phyloP scores from a whole-genome alignment of 192 early-diverging fungal species.

The Backusella liffmaniae region DNA sequence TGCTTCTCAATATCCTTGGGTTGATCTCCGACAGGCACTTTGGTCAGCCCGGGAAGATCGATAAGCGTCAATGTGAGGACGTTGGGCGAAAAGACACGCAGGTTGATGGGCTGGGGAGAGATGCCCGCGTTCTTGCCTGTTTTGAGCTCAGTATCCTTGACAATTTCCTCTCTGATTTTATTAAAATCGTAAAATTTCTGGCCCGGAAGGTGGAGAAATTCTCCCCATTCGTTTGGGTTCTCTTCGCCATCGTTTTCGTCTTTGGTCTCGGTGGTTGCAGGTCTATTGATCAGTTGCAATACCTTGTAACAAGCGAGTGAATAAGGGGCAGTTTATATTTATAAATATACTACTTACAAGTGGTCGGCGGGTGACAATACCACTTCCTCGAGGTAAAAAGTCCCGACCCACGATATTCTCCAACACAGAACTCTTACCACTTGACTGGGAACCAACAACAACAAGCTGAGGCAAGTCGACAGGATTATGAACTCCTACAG shows the following conservation, averaged over 20 bases:
- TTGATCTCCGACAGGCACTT: conserved; percentile 98
- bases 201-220: conserved; percentile 97
- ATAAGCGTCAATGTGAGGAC: conserved; percentile 98
- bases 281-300: conserved; percentile 96
- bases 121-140: conserved; percentile 84
- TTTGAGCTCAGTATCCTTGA: conserved; percentile 88
- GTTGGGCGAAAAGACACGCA: conserved; percentile 96
- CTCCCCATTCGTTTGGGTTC: conserved; percentile 94
- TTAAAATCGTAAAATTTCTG: conserved; percentile 95
- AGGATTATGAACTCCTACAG: conserved; percentile 87
- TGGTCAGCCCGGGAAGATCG: conserved; percentile 99
- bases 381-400: conserved; percentile 96
- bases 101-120: conserved; percentile 95
- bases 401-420: conserved; percentile 99
- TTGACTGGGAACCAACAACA: conserved; percentile 83
- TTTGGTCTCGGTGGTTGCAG: conserved; percentile 28
- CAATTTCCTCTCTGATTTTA: conserved; percentile 97
- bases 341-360: conserved; percentile 52
- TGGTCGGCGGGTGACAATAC: conserved; percentile 97
- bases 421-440: conserved; percentile 96
- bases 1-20: conserved; percentile 99
- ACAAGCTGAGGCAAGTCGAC: conserved; percentile 88
- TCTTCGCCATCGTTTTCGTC: conserved; percentile 26
- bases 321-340: background rate
- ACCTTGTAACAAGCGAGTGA: conserved; percentile 16